phyloP scores from a whole-genome alignment of 2,329 filamentous ascomycete species.

The Teratosphaeriaceae sp. region DNA sequence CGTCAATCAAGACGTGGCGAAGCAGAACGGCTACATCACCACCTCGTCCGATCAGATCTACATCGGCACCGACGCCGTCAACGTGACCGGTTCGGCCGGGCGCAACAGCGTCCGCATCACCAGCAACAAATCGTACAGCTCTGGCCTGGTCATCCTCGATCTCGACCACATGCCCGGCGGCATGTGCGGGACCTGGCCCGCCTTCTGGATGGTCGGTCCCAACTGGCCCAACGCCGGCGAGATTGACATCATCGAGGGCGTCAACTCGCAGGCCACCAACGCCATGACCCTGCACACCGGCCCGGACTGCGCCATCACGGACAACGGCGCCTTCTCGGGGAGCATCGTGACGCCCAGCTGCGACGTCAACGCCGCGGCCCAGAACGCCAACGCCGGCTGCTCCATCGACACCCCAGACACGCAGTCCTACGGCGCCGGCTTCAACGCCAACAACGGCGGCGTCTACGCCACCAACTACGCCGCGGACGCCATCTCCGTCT shows the following conservation, averaged over 20 bases:
- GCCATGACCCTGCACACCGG: slow-evolving; percentile 31
- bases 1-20: slow-evolving; percentile 51
- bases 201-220: slow-evolving; percentile 59
- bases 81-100: slow-evolving; percentile 47
- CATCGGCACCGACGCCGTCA: slow-evolving; percentile 30
- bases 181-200: slow-evolving; percentile 69
- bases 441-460: slow-evolving; percentile 40
- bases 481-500: slow-evolving; percentile 25
- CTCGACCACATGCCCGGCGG: slow-evolving; percentile 66
- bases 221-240: slow-evolving; percentile 34
- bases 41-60: slow-evolving; percentile 18
- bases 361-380: slow-evolving; percentile 33
- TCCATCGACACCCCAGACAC: slow-evolving; percentile 44
- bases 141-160: slow-evolving; percentile 64
- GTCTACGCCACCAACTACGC: slow-evolving; percentile 32
- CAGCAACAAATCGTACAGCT: slow-evolving; percentile 56
- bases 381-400: slow-evolving; percentile 29
- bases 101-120: slow-evolving; percentile 65
- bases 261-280: slow-evolving; percentile 28
- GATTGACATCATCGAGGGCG: slow-evolving; percentile 36
- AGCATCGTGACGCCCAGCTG: slow-evolving; percentile 41
- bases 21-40: slow-evolving; percentile 17
- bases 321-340: slow-evolving; percentile 63
- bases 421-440: slow-evolving; percentile 28
- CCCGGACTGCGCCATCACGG: slow-evolving; percentile 25